These are phyloP conservation scores for Isabelozyma heimii DNA, from an alignment of 805 yeast genomes.

Conservation along the genomic window DNA sequence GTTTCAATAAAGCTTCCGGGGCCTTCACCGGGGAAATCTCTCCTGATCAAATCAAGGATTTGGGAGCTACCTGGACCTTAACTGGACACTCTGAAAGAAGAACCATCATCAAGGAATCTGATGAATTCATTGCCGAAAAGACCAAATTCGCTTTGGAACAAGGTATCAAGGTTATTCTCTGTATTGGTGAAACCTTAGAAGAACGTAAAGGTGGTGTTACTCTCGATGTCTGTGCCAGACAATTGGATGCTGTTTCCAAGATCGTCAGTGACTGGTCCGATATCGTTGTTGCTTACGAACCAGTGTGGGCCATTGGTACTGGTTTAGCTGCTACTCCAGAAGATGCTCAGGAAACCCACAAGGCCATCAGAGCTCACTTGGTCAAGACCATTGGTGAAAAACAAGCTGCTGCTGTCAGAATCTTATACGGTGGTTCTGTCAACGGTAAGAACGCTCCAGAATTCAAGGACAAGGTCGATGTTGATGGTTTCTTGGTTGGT, in stretches of 20 bases:
- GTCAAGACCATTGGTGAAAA: conserved; percentile 71
- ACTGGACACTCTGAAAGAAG: conserved; percentile 99
- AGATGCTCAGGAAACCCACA: conserved; percentile 96
- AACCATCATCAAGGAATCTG: conserved; percentile 85
- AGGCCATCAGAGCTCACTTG: conserved; percentile 81
- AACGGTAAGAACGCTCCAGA: conserved; percentile 89
- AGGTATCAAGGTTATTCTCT: conserved; percentile 88
- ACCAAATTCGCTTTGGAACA: conserved; percentile 88
- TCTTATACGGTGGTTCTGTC: conserved; percentile 98
- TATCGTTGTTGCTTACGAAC: conserved; percentile 96
- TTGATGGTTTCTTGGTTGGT: conserved; percentile 98
- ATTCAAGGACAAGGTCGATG: conserved; percentile 89
- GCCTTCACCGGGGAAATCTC: conserved; percentile 98
- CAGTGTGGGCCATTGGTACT: conserved; percentile 99
- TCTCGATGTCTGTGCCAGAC: conserved; percentile 81
- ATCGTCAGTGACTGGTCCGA: conserved; percentile 84
- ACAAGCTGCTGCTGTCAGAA: conserved; percentile 77
- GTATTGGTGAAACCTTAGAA: conserved; percentile 97
- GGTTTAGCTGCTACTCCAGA: conserved; percentile 98
- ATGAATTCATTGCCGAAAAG: conserved; percentile 90
- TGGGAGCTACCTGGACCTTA: conserved; percentile 91
- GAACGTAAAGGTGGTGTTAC: conserved; percentile 91
- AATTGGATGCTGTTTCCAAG: conserved; percentile 83
- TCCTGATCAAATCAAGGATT: conserved; percentile 83
- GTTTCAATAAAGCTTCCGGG: conserved; percentile 84